Conservation (phyloP, 352 stramenopile genomes). For the Phytophthora idaei region DNA sequence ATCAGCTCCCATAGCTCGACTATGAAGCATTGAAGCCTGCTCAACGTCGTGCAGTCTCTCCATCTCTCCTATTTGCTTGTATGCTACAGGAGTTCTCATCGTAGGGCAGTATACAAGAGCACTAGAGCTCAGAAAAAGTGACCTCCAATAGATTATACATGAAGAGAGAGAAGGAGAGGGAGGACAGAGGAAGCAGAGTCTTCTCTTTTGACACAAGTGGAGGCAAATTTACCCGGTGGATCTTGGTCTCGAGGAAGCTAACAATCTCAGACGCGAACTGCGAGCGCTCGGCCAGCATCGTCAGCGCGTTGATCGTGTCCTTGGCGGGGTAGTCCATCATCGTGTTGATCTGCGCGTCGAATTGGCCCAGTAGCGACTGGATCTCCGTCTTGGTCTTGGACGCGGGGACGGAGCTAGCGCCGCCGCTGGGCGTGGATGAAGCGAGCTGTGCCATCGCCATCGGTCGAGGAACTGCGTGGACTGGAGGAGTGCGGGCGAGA, state of each 20-base stretch:
- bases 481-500: neutral
- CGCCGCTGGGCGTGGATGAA: constrained; percentile 19
- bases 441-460: constrained; percentile 65
- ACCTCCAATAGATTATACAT: constrained; percentile 2
- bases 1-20: constrained; percentile 16
- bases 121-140: neutral
- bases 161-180: constrained; percentile 7
- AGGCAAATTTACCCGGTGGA: constrained; percentile 72
- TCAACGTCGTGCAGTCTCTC: constrained; percentile 8
- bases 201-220: constrained; percentile 12
- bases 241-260: constrained; percentile 90
- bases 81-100: neutral
- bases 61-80: constrained; percentile 10
- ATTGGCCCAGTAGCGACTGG: constrained; percentile 69
- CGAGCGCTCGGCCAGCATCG: constrained; percentile 80
- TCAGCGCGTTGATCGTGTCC: constrained; percentile 90
- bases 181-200: constrained; percentile 3
- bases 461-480: constrained; percentile 1
- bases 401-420: neutral
- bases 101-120: neutral
- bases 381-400: constrained; percentile 37
- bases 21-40: neutral
- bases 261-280: constrained; percentile 84
- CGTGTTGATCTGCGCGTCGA: constrained; percentile 85
- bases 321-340: constrained; percentile 90